Conservation (phyloP, 129 eudicot species). For the Smallanthus sonchifolius region DNA sequence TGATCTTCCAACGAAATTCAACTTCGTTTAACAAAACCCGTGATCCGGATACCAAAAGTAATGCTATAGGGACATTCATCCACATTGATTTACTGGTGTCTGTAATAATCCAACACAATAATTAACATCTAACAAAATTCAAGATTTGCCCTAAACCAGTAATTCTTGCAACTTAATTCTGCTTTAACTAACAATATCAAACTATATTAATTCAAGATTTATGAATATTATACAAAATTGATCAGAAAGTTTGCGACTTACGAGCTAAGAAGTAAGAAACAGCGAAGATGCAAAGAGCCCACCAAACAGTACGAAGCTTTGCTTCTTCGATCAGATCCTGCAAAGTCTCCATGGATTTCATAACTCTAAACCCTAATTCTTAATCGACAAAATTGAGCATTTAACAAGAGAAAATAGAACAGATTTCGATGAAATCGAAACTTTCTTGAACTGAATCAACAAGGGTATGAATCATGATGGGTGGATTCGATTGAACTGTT, state of each 20-base stretch:
- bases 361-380: slow-evolving; percentile 29
- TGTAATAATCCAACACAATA: slow-evolving; percentile 33
- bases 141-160: not conserved
- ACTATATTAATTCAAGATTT: not conserved
- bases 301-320: slow-evolving; percentile 87
- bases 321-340: slow-evolving; percentile 94
- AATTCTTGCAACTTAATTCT: not conserved
- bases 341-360: slow-evolving; percentile 66
- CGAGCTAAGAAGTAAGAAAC: slow-evolving; percentile 85
- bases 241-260: slow-evolving; percentile 35
- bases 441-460: slow-evolving; percentile 12
- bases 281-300: slow-evolving; percentile 80
- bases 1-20: slow-evolving; percentile 78
- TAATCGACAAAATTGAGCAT: slow-evolving; percentile 10
- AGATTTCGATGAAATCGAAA: slow-evolving; percentile 8
- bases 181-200: not conserved
- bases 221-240: not conserved
- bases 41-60: slow-evolving; percentile 62
- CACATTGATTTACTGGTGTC: slow-evolving; percentile 99
- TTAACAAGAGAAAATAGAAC: not conserved
- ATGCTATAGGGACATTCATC: slow-evolving; percentile 86
- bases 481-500: slow-evolving; percentile 12
- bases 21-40: slow-evolving; percentile 75
- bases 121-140: slow-evolving; percentile 8
- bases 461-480: slow-evolving; percentile 1